Evolutionary conservation across 2,329 filamentous ascomycete genomes (phyloP).

Genomic region (Cercospora janseana): DNA sequence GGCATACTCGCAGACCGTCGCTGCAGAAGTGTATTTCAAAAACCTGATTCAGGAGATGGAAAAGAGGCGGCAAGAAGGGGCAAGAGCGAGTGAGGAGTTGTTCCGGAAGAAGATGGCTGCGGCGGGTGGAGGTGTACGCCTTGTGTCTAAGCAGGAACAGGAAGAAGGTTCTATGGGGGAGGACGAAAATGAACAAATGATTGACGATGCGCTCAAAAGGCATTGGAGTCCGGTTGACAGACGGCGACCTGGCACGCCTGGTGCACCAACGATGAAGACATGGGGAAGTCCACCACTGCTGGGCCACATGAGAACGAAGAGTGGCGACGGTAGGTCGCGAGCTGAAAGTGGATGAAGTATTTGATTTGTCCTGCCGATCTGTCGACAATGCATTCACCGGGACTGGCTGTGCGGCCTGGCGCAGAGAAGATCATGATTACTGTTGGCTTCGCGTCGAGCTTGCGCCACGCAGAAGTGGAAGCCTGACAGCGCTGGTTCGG

Average conservation of each 20-base stretch:
- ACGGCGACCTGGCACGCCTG: conserved; percentile 32
- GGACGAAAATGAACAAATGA: conserved; percentile 30
- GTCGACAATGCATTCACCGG: no score
- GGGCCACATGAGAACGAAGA: conserved; percentile 28
- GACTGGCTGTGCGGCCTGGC: no score
- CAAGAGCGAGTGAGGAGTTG: conserved; percentile 35
- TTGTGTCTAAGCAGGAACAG: conserved; percentile 28
- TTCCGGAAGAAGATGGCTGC: conserved; percentile 30
- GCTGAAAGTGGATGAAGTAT: conserved; percentile 13
- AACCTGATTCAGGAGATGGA: conserved; percentile 70
- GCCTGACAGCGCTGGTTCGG: no score
- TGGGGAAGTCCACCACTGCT: conserved; percentile 28
- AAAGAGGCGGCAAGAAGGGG: conserved; percentile 53
- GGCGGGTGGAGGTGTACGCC: conserved; percentile 27
- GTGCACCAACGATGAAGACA: conserved; percentile 35
- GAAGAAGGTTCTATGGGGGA: conserved; percentile 16
- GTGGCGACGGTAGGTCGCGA: conserved; percentile 20
- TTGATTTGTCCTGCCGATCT: no score
- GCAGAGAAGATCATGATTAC: no score
- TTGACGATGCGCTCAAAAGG: conserved; percentile 33
- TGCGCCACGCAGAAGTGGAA: no score
- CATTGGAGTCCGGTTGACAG: conserved; percentile 36
- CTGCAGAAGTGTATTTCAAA: conserved; percentile 82
- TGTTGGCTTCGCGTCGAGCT: no score
- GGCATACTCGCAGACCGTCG: conserved; percentile 77